These are phyloP conservation scores for Agmasoma carcini DNA, from an alignment of 371 early-diverging fungal genomes.

Conservation along the genomic window DNA sequence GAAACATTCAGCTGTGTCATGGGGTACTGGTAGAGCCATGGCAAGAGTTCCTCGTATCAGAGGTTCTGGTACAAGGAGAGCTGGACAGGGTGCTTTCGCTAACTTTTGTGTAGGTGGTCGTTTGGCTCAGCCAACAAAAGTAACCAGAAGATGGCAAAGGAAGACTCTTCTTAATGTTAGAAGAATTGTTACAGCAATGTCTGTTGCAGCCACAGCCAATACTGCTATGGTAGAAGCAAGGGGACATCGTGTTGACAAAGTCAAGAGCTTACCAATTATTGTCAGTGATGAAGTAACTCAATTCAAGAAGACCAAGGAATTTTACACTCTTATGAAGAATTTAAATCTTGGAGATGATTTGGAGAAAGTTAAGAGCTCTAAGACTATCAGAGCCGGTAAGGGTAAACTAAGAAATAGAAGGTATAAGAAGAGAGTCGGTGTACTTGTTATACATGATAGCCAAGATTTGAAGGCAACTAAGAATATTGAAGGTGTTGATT, in stretches of 20 bases:
- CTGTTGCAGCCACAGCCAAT: conserved; percentile 88
- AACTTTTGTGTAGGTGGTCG: conserved; percentile 99
- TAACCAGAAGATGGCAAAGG: conserved; percentile 97
- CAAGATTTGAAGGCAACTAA: conserved; percentile 88
- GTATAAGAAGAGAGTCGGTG: conserved; percentile 85
- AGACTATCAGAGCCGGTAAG: conserved; percentile 86
- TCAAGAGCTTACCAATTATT: conserved; percentile 86
- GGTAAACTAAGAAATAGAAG: conserved; percentile 98
- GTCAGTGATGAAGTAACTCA: conserved; percentile 66
- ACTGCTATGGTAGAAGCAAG: conserved; percentile 86
- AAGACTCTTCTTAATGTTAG: conserved; percentile 90
- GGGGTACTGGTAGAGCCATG: conserved; percentile 96
- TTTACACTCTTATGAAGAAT: conserved; percentile 72
- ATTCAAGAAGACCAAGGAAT: conserved; percentile 82
- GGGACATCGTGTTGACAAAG: conserved; percentile 85
- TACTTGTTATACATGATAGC: conserved; percentile 74
- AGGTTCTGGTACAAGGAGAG: conserved; percentile 93
- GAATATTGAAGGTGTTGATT: conserved; percentile 95
- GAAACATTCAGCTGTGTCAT: conserved; percentile 96
- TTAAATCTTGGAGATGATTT: conserved; percentile 83
- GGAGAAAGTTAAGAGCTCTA: conserved; percentile 81
- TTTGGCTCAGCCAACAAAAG: conserved; percentile 98
- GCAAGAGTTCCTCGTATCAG: conserved; percentile 97
- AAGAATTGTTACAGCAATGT: conserved; percentile 89
- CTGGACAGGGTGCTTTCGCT: conserved; percentile 98